phyloP scores from a whole-genome alignment of 768 basidiomycete genomes.

The Gloeopeniophorella convolvens region DNA sequence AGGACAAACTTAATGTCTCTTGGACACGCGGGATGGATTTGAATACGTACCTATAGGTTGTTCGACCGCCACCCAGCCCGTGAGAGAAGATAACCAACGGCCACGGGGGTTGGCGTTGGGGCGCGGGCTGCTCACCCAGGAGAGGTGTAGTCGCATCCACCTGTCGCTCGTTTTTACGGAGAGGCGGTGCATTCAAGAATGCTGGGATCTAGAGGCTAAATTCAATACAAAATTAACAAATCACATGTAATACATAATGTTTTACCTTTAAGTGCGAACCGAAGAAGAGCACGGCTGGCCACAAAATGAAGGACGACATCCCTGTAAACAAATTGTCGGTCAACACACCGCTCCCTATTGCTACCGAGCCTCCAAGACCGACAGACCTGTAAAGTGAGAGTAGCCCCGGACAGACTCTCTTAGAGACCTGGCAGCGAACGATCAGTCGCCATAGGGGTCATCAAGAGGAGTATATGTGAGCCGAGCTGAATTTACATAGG shows the following conservation, averaged over 20 bases:
- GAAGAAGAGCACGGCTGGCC: constrained; percentile 11
- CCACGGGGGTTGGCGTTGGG: constrained; percentile 39
- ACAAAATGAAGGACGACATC: constrained; percentile 8
- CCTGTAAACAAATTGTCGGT: neutral
- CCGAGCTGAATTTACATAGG: too few species aligned
- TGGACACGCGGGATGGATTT: neutral
- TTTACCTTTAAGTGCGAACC: constrained; percentile 12
- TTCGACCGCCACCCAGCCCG: constrained; percentile 70
- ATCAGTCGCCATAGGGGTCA: neutral
- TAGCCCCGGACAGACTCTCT: constrained; percentile 11
- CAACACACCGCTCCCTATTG: neutral
- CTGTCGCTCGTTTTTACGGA: neutral
- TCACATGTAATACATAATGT: neutral
- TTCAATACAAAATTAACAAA: neutral
- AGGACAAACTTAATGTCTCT: neutral
- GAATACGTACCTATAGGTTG: constrained; percentile 51
- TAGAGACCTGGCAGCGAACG: constrained; percentile 2
- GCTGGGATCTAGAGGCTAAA: constrained; percentile 4
- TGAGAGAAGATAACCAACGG: constrained; percentile 82
- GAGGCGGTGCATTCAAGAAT: constrained; percentile 10
- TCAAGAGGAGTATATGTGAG: neutral
- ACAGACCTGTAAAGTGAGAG: constrained; percentile 12
- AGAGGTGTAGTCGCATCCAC: neutral
- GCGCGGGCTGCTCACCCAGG: neutral
- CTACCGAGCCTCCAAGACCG: neutral